phyloP scores from a whole-genome alignment of 2,329 filamentous ascomycete species.

The Dichotomopilus funicola region DNA sequence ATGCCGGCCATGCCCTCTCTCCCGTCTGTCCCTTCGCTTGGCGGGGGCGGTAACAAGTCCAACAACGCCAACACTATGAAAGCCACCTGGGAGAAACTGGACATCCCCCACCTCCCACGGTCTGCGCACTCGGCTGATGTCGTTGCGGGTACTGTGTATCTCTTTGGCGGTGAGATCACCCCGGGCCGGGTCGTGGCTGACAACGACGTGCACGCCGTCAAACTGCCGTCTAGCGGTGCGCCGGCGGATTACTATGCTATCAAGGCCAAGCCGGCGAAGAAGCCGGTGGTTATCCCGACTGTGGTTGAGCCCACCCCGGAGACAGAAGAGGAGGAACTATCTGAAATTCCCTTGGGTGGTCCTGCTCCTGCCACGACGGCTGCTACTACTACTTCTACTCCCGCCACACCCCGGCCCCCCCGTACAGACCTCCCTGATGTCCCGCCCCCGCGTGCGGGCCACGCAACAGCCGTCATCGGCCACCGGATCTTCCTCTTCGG shows the following conservation, averaged over 20 bases:
- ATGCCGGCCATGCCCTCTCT: background rate
- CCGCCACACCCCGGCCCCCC: constrained; percentile 12
- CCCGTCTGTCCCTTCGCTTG: constrained; percentile 26
- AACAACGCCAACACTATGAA: constrained; percentile 33
- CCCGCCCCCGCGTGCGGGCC: constrained; percentile 64
- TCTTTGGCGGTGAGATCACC: constrained; percentile 69
- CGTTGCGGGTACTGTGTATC: constrained; percentile 45
- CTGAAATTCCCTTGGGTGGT: constrained; percentile 18
- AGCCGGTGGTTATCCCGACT: background rate
- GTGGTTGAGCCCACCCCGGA: background rate
- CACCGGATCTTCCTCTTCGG: constrained; percentile 74
- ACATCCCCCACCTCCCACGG: constrained; percentile 52
- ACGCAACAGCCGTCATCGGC: constrained; percentile 62
- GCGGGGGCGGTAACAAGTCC: constrained; percentile 16
- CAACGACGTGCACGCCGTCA: constrained; percentile 63
- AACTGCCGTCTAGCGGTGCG: constrained; percentile 51
- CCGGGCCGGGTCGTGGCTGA: constrained; percentile 56
- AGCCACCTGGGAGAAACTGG: constrained; percentile 56
- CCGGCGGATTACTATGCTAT: constrained; percentile 54
- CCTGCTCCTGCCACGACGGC: constrained; percentile 1
- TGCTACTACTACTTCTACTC: constrained; percentile 35
- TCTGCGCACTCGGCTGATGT: constrained; percentile 69
- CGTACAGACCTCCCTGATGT: constrained; percentile 36
- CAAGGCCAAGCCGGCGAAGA: constrained; percentile 34
- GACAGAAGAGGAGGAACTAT: constrained; percentile 10